Conservation (phyloP, 192 early-diverging fungal genomes). For the Phycomyces nitens region DNA sequence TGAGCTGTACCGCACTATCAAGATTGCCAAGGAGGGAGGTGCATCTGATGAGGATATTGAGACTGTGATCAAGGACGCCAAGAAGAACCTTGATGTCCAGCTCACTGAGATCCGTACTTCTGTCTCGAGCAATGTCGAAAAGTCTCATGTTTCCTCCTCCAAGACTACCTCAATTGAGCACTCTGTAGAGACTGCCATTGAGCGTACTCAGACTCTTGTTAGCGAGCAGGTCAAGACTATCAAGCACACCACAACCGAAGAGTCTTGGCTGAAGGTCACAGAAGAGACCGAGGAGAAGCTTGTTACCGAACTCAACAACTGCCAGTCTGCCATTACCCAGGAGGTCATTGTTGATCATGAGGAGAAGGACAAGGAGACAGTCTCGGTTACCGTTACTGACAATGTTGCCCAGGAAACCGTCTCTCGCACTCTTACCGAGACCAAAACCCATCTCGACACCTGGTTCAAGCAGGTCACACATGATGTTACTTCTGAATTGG, state of each 20-base stretch:
- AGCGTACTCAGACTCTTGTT: conserved; percentile 1
- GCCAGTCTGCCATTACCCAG: conserved; percentile 13
- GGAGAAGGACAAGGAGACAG: conserved; percentile 11
- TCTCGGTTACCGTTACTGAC: neutral
- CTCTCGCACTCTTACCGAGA: conserved; percentile 1
- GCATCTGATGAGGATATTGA: conserved; percentile 21
- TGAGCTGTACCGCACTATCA: conserved; percentile 5
- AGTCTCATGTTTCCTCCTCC: neutral
- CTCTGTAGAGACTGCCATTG: conserved; percentile 16
- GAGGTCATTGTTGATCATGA: conserved; percentile 6
- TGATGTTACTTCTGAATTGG: conserved; percentile 7
- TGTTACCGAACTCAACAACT: conserved; percentile 1
- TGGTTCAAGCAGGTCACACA: conserved; percentile 9
- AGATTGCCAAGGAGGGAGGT: conserved; percentile 14
- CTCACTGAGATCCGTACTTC: conserved; percentile 3
- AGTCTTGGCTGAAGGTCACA: conserved; percentile 5
- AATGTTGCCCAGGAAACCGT: conserved; percentile 15
- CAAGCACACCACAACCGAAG: neutral
- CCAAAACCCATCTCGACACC: conserved; percentile 4
- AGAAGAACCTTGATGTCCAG: conserved; percentile 1
- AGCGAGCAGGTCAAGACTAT: conserved; percentile 6
- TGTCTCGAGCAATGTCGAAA: conserved; percentile 17
- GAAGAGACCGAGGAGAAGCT: conserved; percentile 5
- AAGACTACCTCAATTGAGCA: conserved; percentile 7
- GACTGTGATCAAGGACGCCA: neutral